A percentile compares a stretch with the other conserved stretches of the same genome.
Conservation (phyloP, 163 green algal species). For the Trebouxia gelatinosa region DNA sequence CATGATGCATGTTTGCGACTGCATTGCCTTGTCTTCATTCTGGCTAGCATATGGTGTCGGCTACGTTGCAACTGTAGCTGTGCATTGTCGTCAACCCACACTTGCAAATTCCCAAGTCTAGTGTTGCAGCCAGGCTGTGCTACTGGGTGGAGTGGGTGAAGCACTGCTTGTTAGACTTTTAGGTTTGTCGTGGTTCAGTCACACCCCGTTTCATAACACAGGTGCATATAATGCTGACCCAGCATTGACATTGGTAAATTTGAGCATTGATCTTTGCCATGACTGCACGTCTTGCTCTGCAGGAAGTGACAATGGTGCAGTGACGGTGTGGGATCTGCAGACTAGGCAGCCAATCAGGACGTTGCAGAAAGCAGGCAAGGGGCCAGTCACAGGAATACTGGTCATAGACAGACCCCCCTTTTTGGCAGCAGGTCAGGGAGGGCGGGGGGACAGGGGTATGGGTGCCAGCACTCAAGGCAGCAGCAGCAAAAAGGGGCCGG, state of each 20-base stretch:
- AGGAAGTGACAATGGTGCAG: slow-evolving; percentile 68
- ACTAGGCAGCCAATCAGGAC: slow-evolving; percentile 61
- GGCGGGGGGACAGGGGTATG: neutral
- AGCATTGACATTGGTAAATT: neutral
- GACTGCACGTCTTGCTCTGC: slow-evolving; percentile 1
- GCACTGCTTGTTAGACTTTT: no score
- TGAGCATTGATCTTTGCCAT: neutral
- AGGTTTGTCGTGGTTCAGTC: no score
- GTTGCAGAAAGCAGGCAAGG: slow-evolving; percentile 45
- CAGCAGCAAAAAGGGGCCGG: slow-evolving; percentile 42
- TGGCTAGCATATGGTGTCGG: no score
- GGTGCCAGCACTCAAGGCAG: neutral
- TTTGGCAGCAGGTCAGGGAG: slow-evolving; percentile 37
- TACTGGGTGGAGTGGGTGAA: no score
- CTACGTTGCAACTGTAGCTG: no score
- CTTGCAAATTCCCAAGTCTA: no score
- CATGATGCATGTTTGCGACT: no score
- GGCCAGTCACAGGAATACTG: slow-evolving; percentile 57
- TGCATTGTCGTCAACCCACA: no score
- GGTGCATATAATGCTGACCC: no score
- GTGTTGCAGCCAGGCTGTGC: no score
- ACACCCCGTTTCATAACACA: no score
- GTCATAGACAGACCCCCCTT: slow-evolving; percentile 52
- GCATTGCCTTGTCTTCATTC: no score
- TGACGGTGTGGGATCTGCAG: slow-evolving; percentile 71